These are phyloP conservation scores for Hamamelis virginiana DNA, from an alignment of 164 flowering plant genomes.

Conservation along the genomic window DNA sequence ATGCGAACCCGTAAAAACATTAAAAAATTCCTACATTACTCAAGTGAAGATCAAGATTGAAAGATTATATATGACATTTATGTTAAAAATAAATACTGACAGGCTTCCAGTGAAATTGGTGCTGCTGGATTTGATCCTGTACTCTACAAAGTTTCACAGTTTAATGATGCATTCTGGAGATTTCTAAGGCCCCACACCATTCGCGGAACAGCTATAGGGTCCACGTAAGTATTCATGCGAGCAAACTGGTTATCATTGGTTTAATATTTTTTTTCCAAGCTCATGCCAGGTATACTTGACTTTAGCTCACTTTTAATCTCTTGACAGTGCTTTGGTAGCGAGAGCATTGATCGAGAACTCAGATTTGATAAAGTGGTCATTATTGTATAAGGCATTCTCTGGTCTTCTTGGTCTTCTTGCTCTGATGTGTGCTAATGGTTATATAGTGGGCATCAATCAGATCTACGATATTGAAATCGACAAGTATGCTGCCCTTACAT, in stretches of 20 bases:
- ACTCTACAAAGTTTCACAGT: slow-evolving; percentile 49
- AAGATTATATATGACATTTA: slow-evolving; percentile 5
- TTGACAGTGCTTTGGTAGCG: slow-evolving; percentile 81
- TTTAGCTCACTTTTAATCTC: background rate
- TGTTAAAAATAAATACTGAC: slow-evolving; percentile 29
- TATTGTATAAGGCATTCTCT: slow-evolving; percentile 74
- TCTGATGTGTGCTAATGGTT: slow-evolving; percentile 93
- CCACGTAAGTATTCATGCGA: slow-evolving; percentile 47
- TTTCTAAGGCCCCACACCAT: slow-evolving; percentile 96
- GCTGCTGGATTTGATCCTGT: slow-evolving; percentile 73
- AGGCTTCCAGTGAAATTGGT: slow-evolving; percentile 80
- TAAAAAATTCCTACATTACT: too few species aligned
- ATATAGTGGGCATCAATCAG: slow-evolving; percentile 98
- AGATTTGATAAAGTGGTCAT: slow-evolving; percentile 80
- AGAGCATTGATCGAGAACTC: slow-evolving; percentile 90
- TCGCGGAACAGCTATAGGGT: slow-evolving; percentile 93
- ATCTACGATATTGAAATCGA: slow-evolving; percentile 94
- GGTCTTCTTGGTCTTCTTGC: slow-evolving; percentile 92
- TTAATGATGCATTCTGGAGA: slow-evolving; percentile 90
- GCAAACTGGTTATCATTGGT: background rate
- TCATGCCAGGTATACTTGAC: background rate
- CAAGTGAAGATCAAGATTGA: background rate
- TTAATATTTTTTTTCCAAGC: background rate
- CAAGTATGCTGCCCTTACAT: slow-evolving; percentile 52
- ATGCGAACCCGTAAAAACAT: too few species aligned